These are phyloP conservation scores for Cryptococcus sp. DNA, from an alignment of 1,284 basidiomycete genomes.

Conservation along the genomic window DNA sequence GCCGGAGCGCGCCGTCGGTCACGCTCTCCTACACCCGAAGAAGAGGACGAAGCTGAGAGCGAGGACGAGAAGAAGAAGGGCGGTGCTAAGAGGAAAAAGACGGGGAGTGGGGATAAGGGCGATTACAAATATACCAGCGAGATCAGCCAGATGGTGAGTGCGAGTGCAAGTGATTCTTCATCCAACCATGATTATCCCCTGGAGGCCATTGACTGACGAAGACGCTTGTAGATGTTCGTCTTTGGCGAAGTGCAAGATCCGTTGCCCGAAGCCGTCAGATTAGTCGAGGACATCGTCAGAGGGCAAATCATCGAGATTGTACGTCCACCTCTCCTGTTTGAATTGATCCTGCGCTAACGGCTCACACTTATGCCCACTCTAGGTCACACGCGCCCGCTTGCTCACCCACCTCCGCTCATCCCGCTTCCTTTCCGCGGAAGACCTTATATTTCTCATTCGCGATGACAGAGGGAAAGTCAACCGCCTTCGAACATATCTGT, in stretches of 20 bases:
- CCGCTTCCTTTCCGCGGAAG: slow-evolving; percentile 84
- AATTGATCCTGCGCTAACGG: not conserved
- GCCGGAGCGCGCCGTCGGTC: slow-evolving; percentile 18
- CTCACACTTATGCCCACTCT: not conserved
- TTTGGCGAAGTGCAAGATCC: slow-evolving; percentile 94
- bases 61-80: slow-evolving; percentile 39
- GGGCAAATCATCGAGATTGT: slow-evolving; percentile 92
- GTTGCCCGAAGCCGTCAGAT: slow-evolving; percentile 78
- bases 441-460: slow-evolving; percentile 93
- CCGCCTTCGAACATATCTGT: slow-evolving; percentile 87
- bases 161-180: not conserved
- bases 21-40: slow-evolving; percentile 27
- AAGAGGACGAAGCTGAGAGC: slow-evolving; percentile 37
- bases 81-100: slow-evolving; percentile 31
- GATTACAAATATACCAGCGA: slow-evolving; percentile 76
- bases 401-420: slow-evolving; percentile 79
- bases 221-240: slow-evolving; percentile 79
- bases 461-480: slow-evolving; percentile 95
- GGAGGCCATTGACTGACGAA: not conserved
- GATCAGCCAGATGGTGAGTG: slow-evolving; percentile 74
- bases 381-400: slow-evolving; percentile 88
- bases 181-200: not conserved
- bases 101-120: slow-evolving; percentile 22
- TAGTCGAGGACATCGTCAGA: slow-evolving; percentile 95
- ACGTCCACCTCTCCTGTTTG: slow-evolving; percentile 31